Evolutionary conservation across 805 yeast species (phyloP), one percentile per base, ranked within the genome.

Genomic region (Candida oleophila): DNA sequence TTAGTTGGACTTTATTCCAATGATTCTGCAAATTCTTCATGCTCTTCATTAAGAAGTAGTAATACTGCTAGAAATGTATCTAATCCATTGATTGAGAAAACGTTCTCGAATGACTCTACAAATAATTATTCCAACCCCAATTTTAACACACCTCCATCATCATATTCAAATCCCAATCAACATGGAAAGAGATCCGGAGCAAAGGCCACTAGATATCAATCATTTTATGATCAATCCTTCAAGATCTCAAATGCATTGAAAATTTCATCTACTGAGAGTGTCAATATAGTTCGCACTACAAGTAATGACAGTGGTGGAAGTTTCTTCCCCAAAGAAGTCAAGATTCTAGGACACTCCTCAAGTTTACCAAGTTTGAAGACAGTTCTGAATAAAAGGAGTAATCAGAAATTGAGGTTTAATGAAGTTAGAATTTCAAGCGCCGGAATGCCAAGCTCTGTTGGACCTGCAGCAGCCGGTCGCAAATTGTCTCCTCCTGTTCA

Each of bases 181-280:
- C 46, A 59, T 3, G 49, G 51, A 1, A 64, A 63, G 55, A 64
- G 64, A 54, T 68, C 68, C 14, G 71, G 62, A 30, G 79, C 79
- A 15, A 67, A 71, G 43, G 80, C 80, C 1, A 61, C 59, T 22
- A 60, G 80, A 42, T 77, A 76, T 50, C 79, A 77, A 55, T 66
- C 68, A 11, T 74, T 74, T 55, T 75, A 77, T 49, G 76, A 74
- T 49, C 76, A 71, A 51, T 69, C 76, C 5, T 61, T 60, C 42
- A 62, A 70, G 35, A 61, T 76, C n/a, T 67, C 76, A 1, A 71
- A 65, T 56, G 79, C 80, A 1, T 55, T 77, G 49, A 73, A 72
- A 45, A 44, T 50, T 3, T 59, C 65, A 14, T 53, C 61, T 19
- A 52, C 61, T 15, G 66, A 61, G 16, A 61, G 64, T 48, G 50